A percentile compares a stretch with the other conserved stretches of the same genome.
phyloP scores from a whole-genome alignment of 2,329 filamentous ascomycete genomes.

The Ophiostoma angusticollis region DNA sequence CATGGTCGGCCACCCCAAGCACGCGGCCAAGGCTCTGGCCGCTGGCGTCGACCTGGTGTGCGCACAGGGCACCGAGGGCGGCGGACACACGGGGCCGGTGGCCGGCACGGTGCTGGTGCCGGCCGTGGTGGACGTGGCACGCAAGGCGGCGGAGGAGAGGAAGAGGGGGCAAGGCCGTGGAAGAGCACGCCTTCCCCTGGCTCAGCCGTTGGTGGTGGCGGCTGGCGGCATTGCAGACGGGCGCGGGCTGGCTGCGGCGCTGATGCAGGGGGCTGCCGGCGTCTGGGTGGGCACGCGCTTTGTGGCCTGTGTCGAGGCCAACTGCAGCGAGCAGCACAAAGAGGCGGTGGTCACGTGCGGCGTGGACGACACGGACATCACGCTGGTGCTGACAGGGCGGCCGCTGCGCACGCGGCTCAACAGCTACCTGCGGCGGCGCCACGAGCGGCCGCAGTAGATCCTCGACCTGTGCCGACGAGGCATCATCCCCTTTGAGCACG shows the following conservation, averaged over 20 bases:
- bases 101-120: slow-evolving; percentile 79
- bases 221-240: slow-evolving; percentile 83
- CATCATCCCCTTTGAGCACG: slow-evolving; percentile 67
- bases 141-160: slow-evolving; percentile 39
- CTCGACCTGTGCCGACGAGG: slow-evolving; percentile 62
- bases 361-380: slow-evolving; percentile 69
- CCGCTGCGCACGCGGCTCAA: slow-evolving; percentile 73
- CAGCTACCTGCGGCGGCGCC: slow-evolving; percentile 73
- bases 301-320: slow-evolving; percentile 70
- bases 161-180: slow-evolving; percentile 18
- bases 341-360: slow-evolving; percentile 65
- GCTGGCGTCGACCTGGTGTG: slow-evolving; percentile 84
- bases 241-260: slow-evolving; percentile 60
- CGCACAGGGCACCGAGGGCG: slow-evolving; percentile 85
- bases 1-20: slow-evolving; percentile 89
- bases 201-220: slow-evolving; percentile 64
- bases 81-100: slow-evolving; percentile 83
- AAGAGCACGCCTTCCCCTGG: slow-evolving; percentile 1
- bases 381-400: slow-evolving; percentile 68
- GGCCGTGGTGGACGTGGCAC: slow-evolving; percentile 71
- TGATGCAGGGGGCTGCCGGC: slow-evolving; percentile 79
- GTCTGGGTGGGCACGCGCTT: slow-evolving; percentile 95
- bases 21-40: slow-evolving; percentile 78
- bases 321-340: slow-evolving; percentile 72
- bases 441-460: slow-evolving; percentile 61